Base-by-base conservation (phyloP, 2,329 filamentous ascomycete genomes). In the Pseudocercospora macadamiae region DNA sequence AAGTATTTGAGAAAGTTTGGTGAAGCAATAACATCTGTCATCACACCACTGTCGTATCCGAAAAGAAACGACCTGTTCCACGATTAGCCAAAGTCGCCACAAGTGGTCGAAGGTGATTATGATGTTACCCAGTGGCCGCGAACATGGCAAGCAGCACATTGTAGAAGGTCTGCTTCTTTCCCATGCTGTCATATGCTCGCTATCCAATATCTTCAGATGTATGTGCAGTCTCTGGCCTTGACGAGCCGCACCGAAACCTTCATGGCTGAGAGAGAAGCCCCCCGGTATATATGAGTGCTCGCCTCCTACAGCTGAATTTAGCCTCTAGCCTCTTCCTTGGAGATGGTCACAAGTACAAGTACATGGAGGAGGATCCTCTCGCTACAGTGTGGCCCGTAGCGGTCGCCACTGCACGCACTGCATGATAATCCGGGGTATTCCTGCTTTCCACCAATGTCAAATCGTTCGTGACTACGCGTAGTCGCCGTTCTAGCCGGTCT, bases 1-100 rank as follows among this genome's bases (percentile, higher is more conserved):
- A 88, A 88, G 68, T 82, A 84, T 1, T 68, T 59, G 16, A 86
- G 77, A 70, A 88, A 87, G 65, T 84, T 75, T 25, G 77, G 75
- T 8, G 79, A 82, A n/a, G 78, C 77, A 54, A 85, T 83, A 59
- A 84, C 83, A 68, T 83, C 77, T 19, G 76, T 75, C 71, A 77
- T 76, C 25, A 77, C 74, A 64, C 75, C 54, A 44, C 44, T 54
- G 36, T 61, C 55, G 67, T 83, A 82, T 25, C 80, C 80, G 56
- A 82, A 81, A 21, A 80, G 74, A 59, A 80, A 76, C 26, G 68
- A 70, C 47, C 67, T 69, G 21, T 32, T 19, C 3, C 3, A 18
- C 21, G 10, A 32, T 66, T 53, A 68, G 63, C 51, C 9, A 21
- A 3, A n/a, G 3, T 9, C 30, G 12, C 16, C 21, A 16, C 18